Conservation (phyloP, 164 flowering plant genomes). For the Magnolia changhungtana region DNA sequence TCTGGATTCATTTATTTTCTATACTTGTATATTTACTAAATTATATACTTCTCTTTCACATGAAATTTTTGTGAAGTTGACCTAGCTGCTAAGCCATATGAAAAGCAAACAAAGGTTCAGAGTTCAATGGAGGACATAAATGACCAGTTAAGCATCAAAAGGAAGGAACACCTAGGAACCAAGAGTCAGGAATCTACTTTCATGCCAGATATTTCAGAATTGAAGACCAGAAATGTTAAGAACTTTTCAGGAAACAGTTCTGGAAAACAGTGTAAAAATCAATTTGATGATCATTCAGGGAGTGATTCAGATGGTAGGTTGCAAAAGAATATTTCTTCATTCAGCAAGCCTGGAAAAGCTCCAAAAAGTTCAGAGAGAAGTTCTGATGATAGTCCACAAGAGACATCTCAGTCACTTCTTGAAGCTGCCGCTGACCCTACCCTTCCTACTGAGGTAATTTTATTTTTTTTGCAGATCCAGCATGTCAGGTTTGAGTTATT, state of each 20-base stretch:
- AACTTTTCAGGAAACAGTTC: constrained; percentile 28
- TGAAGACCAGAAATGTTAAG: constrained; percentile 23
- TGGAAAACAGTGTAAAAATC: constrained; percentile 31
- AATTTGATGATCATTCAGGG: constrained; percentile 34
- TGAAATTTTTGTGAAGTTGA: constrained; percentile 43
- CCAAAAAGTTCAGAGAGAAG: constrained; percentile 24
- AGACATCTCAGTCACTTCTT: constrained; percentile 27
- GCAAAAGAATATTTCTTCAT: constrained; percentile 23
- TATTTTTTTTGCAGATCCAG: not conserved
- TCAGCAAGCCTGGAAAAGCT: constrained; percentile 28
- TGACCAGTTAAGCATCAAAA: constrained; percentile 24
- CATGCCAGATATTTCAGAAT: constrained; percentile 33
- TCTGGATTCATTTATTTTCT: not conserved
- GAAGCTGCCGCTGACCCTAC: constrained; percentile 59
- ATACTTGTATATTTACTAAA: not conserved
- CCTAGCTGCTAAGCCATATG: constrained; percentile 48
- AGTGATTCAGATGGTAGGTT: constrained; percentile 36
- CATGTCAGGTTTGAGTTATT: not conserved
- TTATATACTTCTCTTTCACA: constrained; percentile 3
- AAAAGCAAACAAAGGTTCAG: constrained; percentile 31
- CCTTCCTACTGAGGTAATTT: constrained; percentile 73
- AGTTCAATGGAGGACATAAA: constrained; percentile 18
- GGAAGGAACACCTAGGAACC: constrained; percentile 26
- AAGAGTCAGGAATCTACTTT: constrained; percentile 33
- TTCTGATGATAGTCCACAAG: constrained; percentile 24